A percentile compares a stretch with the other conserved stretches of the same genome.
These are phyloP conservation scores for Wickerhamomyces alni DNA, from an alignment of 805 yeast genomes.

Conservation along the genomic window DNA sequence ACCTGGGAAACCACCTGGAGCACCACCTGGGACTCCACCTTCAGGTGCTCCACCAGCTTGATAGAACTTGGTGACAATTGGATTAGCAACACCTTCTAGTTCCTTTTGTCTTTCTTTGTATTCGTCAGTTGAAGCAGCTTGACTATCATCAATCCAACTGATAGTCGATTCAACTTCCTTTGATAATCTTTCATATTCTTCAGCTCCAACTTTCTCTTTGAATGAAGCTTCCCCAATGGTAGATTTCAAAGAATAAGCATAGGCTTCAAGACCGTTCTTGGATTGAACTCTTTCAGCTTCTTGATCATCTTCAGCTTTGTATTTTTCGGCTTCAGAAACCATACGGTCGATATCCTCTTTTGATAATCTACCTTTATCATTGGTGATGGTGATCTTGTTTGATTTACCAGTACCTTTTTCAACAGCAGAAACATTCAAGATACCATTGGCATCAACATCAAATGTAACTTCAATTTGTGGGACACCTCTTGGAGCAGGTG, in stretches of 20 bases:
- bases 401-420: conserved; percentile 99
- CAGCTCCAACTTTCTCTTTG: conserved; percentile 73
- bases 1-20: conserved; percentile 54
- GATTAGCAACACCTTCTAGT: conserved; percentile 93
- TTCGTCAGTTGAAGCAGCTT: conserved; percentile 90
- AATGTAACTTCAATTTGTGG: conserved; percentile 98
- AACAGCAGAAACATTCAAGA: conserved; percentile 92
- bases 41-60: conserved; percentile 83
- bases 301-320: conserved; percentile 93
- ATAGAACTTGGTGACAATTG: conserved; percentile 95
- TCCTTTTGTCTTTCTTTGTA: conserved; percentile 92
- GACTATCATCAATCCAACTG: conserved; percentile 89
- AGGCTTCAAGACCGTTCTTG: conserved; percentile 95
- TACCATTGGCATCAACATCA: conserved; percentile 96
- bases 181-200: conserved; percentile 66
- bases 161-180: conserved; percentile 83
- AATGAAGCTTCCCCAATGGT: conserved; percentile 64
- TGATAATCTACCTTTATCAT: conserved; percentile 97
- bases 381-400: conserved; percentile 94
- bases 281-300: conserved; percentile 90
- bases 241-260: conserved; percentile 90
- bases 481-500: conserved; percentile 99
- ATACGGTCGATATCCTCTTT: conserved; percentile 97
- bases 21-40: conserved; percentile 58
- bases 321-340: conserved; percentile 97